phyloP scores from a whole-genome alignment of 2,329 filamentous ascomycete genomes.

The Aspergillus bombycis region DNA sequence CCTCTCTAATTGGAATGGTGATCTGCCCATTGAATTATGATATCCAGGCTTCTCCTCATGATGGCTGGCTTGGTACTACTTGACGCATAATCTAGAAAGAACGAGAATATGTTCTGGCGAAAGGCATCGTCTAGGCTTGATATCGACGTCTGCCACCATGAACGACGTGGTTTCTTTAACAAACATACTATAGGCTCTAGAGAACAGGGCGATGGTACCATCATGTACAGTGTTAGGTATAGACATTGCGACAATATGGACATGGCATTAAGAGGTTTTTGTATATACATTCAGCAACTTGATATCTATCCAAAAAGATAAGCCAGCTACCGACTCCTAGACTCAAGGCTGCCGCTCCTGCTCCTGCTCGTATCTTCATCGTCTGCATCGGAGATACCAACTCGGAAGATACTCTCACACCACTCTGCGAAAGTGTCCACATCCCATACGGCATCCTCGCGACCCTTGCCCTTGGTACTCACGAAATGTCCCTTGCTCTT shows the following conservation, averaged over 20 bases:
- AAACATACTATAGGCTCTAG: neutral
- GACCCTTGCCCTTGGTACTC: slow-evolving; percentile 60
- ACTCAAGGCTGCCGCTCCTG: slow-evolving; percentile 19
- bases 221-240: neutral
- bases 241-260: neutral
- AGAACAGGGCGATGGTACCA: neutral
- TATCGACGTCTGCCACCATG: neutral
- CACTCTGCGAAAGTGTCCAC: slow-evolving; percentile 66
- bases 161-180: neutral
- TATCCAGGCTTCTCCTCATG: neutral
- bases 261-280: neutral
- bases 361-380: slow-evolving; percentile 21
- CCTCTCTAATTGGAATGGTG: neutral
- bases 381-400: slow-evolving; percentile 45
- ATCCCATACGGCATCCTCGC: slow-evolving; percentile 67
- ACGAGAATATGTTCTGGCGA: neutral
- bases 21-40: neutral
- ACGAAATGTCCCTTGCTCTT: slow-evolving; percentile 37
- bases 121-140: neutral
- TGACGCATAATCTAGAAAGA: neutral
- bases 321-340: neutral
- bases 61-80: neutral
- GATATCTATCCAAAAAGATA: neutral
- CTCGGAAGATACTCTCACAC: slow-evolving; percentile 62
- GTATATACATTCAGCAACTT: neutral